Evolutionary conservation across 495 filamentous ascomycete genomes (phyloP).

Genomic region (Jackrogersella multiformis): DNA sequence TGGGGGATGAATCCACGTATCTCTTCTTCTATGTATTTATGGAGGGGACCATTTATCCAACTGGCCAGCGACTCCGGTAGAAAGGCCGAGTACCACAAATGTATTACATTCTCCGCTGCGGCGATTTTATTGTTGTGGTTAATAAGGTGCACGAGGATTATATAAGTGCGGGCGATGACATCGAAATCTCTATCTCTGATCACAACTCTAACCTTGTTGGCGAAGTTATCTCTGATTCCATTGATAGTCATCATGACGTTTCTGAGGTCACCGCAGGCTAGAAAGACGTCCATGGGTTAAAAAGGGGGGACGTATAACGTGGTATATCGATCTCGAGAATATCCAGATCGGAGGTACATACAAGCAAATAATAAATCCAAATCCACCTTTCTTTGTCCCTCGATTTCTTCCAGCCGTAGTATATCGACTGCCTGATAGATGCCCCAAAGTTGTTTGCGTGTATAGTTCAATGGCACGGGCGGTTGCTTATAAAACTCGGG

Average conservation of each 20-base stretch:
- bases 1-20: too few species aligned
- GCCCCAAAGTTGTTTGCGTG: not conserved
- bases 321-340: not conserved
- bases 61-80: not conserved
- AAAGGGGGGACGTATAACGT: not conserved
- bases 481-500: not conserved
- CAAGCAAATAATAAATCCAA: not conserved
- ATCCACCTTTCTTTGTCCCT: not conserved
- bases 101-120: not conserved
- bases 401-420: not conserved
- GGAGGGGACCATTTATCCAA: not conserved
- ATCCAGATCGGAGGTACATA: not conserved
- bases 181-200: not conserved
- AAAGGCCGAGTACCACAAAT: constrained; percentile 3
- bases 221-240: not conserved
- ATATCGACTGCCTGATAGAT: not conserved
- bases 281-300: not conserved
- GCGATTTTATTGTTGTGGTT: not conserved
- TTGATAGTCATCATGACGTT: not conserved
- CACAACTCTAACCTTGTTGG: not conserved
- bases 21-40: too few species aligned
- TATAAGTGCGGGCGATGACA: not conserved
- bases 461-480: not conserved
- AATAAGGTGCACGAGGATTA: not conserved
- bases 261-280: not conserved